Evolutionary conservation across 2,329 filamentous ascomycete genomes (phyloP).

Genomic region (Monosporascus sp.): DNA sequence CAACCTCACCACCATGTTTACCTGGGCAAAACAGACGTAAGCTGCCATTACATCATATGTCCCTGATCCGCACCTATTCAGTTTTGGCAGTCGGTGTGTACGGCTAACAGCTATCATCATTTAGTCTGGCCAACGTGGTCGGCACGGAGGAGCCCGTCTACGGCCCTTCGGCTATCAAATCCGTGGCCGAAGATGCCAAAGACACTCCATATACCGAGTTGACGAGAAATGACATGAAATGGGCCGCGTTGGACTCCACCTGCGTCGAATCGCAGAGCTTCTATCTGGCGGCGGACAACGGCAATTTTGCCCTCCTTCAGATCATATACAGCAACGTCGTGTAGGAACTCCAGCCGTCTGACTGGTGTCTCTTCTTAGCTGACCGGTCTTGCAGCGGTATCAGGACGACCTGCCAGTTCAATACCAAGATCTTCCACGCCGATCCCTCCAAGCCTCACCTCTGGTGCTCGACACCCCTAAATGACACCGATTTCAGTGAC

Average conservation of each 20-base stretch:
- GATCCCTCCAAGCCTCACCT: conserved; percentile 67
- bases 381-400: conserved; percentile 61
- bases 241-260: conserved; percentile 75
- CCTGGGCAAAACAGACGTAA: conserved; percentile 91
- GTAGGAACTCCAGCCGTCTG: conserved; percentile 47
- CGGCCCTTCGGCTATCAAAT: conserved; percentile 79
- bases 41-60: conserved; percentile 27
- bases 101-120: conserved; percentile 18
- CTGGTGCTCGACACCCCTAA: conserved; percentile 78
- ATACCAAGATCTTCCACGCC: conserved; percentile 82
- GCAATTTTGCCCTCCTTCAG: conserved; percentile 74
- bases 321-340: conserved; percentile 97
- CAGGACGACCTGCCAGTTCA: conserved; percentile 88
- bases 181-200: conserved; percentile 76
- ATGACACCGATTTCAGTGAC: conserved; percentile 77
- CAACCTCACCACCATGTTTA: conserved; percentile 65
- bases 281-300: conserved; percentile 78
- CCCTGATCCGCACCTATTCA: conserved; percentile 10
- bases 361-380: conserved; percentile 12
- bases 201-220: conserved; percentile 76
- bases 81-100: background rate
- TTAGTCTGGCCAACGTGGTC: conserved; percentile 70
- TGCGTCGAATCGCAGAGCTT: conserved; percentile 93
- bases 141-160: conserved; percentile 97
- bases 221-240: conserved; percentile 73